Conservation (phyloP, 2,329 filamentous ascomycete species). For the Penicillium sp. region DNA sequence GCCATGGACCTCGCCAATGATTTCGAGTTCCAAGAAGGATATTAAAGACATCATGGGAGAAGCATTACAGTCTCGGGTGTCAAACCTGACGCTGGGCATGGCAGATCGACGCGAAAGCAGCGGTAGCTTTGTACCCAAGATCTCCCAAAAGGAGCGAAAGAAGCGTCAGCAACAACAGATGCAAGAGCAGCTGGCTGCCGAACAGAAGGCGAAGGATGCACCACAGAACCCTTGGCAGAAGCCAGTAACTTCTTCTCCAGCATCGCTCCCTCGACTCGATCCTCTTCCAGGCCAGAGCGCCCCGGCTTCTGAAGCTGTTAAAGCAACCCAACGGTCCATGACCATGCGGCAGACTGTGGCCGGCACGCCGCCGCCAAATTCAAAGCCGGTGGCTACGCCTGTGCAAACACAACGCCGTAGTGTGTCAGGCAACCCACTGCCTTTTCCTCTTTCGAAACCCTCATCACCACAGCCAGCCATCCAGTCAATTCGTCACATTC, state of each 20-base stretch:
- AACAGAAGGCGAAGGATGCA: slow-evolving; percentile 36
- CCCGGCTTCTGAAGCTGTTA: slow-evolving; percentile 16
- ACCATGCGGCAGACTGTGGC: slow-evolving; percentile 62
- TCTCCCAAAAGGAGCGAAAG: slow-evolving; percentile 92
- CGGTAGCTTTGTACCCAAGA: slow-evolving; percentile 52
- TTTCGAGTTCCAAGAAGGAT: slow-evolving; percentile 64
- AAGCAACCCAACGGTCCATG: slow-evolving; percentile 45
- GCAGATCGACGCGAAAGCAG: slow-evolving; percentile 45
- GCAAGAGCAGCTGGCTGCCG: slow-evolving; percentile 40
- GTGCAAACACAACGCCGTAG: slow-evolving; percentile 48
- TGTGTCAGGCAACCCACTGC: slow-evolving; percentile 17
- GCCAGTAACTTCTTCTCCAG: slow-evolving; percentile 16
- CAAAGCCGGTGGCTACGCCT: slow-evolving; percentile 36
- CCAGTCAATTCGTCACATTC: slow-evolving; percentile 52
- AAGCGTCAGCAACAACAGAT: slow-evolving; percentile 68
- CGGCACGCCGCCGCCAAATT: slow-evolving; percentile 37
- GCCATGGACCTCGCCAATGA: slow-evolving; percentile 54
- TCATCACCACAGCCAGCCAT: slow-evolving; percentile 33
- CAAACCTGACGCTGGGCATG: slow-evolving; percentile 53
- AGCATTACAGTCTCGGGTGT: slow-evolving; percentile 50
- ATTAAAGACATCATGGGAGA: slow-evolving; percentile 75
- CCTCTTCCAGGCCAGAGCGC: slow-evolving; percentile 40
- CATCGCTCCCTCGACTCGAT: slow-evolving; percentile 15
- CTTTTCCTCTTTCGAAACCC: slow-evolving; percentile 15
- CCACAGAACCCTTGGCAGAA: slow-evolving; percentile 64